Conservation (phyloP, 176 grass and related monocot genomes). For the Panicum miliaceum region DNA sequence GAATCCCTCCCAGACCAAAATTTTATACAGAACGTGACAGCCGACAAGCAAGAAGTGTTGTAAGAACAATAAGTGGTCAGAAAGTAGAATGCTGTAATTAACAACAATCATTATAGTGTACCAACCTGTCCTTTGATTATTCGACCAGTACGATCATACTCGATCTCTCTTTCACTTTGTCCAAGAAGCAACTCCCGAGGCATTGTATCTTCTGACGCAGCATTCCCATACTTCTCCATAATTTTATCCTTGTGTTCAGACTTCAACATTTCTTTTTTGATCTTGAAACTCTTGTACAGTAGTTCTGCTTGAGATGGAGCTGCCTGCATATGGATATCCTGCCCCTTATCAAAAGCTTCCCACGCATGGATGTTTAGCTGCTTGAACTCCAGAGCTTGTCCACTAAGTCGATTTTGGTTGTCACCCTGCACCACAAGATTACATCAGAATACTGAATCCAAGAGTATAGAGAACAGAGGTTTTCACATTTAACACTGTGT, state of each 20-base stretch:
- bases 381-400: conserved; percentile 95
- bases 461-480: background rate
- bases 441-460: conserved; percentile 21
- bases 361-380: conserved; percentile 85
- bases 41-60: background rate
- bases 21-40: background rate
- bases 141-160: conserved; percentile 86
- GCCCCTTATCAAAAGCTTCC: conserved; percentile 97
- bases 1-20: background rate
- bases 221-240: conserved; percentile 93
- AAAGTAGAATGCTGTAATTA: conserved; percentile 10
- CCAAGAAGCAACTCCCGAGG: conserved; percentile 91
- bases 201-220: conserved; percentile 79
- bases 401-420: conserved; percentile 91
- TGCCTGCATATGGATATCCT: conserved; percentile 98
- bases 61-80: background rate
- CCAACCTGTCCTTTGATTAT: conserved; percentile 93
- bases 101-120: background rate
- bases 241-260: conserved; percentile 86
- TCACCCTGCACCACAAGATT: conserved; percentile 68
- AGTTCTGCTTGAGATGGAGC: conserved; percentile 95
- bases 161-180: conserved; percentile 92
- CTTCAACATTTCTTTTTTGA: conserved; percentile 89
- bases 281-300: conserved; percentile 74
- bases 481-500: background rate